Conservation (phyloP, 2,329 filamentous ascomycete genomes). For the Didymella keratinophila region DNA sequence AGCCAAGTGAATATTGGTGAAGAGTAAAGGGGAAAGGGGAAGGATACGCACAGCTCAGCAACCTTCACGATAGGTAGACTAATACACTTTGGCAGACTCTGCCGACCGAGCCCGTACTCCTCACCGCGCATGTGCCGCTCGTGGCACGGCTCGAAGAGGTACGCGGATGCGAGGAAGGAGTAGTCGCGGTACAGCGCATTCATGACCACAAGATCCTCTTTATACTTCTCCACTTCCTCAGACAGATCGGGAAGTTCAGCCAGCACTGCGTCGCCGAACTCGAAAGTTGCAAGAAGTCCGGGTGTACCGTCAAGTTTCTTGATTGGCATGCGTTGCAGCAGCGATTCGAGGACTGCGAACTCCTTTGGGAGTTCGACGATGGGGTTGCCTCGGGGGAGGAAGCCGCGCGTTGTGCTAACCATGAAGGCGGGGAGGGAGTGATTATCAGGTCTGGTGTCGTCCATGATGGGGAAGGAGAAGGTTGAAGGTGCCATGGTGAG, state of each 20-base stretch:
- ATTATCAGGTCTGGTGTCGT: conserved; percentile 69
- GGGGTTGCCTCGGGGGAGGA: conserved; percentile 69
- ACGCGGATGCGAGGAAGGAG: conserved; percentile 87
- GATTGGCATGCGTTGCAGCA: conserved; percentile 81
- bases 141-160: conserved; percentile 91
- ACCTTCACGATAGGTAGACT: conserved; percentile 83
- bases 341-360: conserved; percentile 75
- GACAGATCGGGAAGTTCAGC: conserved; percentile 80
- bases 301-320: conserved; percentile 75
- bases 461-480: conserved; percentile 67
- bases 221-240: conserved; percentile 72
- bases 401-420: conserved; percentile 78
- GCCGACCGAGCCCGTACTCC: conserved; percentile 78
- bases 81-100: conserved; percentile 75
- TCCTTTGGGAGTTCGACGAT: conserved; percentile 69
- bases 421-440: conserved; percentile 75
- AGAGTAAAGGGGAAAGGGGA: too few relatives aligned
- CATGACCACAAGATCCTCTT: conserved; percentile 77
- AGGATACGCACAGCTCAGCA: conserved; percentile 77
- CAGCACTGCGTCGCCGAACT: conserved; percentile 77
- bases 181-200: conserved; percentile 93
- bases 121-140: conserved; percentile 72
- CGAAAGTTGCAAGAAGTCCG: conserved; percentile 77
- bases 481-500: conserved; percentile 52
- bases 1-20: too few relatives aligned